Conservation (phyloP, 257 asterid species). For the Ligustrum vulgare region DNA sequence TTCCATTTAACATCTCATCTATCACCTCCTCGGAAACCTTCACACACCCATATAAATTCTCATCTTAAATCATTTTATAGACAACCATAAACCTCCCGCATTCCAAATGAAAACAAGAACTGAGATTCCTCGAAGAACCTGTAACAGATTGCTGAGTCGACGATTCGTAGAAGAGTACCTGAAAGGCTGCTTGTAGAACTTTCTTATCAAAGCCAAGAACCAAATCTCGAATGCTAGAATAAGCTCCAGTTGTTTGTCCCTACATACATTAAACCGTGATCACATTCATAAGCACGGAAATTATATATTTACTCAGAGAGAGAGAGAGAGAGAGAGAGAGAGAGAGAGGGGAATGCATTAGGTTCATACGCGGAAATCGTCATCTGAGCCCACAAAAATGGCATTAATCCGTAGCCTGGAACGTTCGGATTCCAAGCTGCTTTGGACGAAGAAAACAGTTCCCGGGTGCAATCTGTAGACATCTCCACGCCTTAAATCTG, state of each 20-base stretch:
- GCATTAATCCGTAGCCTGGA: constrained; percentile 69
- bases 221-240: constrained; percentile 63
- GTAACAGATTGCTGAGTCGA: too few species aligned
- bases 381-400: constrained; percentile 47
- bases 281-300: background rate
- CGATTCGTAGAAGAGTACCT: constrained; percentile 28
- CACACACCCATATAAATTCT: background rate
- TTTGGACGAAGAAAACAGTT: constrained; percentile 61
- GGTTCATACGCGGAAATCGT: constrained; percentile 34
- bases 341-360: background rate
- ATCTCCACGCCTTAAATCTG: constrained; percentile 57
- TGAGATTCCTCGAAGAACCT: too few species aligned
- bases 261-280: constrained; percentile 9
- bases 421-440: constrained; percentile 56
- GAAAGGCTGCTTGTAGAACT: constrained; percentile 65
- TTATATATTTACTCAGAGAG: background rate
- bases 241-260: constrained; percentile 54
- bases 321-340: too few species aligned
- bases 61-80: background rate
- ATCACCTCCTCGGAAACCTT: constrained; percentile 62
- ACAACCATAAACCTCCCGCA: background rate
- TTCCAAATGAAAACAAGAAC: background rate
- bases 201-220: constrained; percentile 72
- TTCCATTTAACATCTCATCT: constrained; percentile 47
- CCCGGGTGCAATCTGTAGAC: constrained; percentile 57